Base-by-base conservation (phyloP, 495 filamentous ascomycete genomes). In the Penicillium macrosclerotiorum region DNA sequence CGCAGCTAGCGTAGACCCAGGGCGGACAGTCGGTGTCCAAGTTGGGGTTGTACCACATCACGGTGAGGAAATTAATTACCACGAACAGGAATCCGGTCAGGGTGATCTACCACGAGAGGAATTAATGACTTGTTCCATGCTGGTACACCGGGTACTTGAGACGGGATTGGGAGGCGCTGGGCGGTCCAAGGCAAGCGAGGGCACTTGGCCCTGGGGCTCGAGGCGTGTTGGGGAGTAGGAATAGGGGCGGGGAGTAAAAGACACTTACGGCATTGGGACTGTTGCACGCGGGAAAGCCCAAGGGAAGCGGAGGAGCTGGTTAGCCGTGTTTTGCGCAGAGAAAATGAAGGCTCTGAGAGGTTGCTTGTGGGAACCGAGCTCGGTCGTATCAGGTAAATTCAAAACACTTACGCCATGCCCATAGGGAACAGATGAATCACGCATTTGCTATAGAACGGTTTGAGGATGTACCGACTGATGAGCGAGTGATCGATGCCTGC, bases 11-110 rank as follows among this genome's bases (percentile, higher is more conserved):
- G 75, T 97, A 98, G 12, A 98, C 93, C 93, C 92, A 97, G 0
- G 76, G 51, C 5, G 93, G 93, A 63, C 91, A 96, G 64, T 98
- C 89, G 63, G 86, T 83, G 66, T 98, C 93, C 39, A 98, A 73
- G 0, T 80, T 85, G n/a, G 93, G 92, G 55, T 90, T 93, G 71
- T 96, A 98, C 87, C 89, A 97, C 38, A 98, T 77, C 59, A 98
- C 68, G 5, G 93, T 96, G 56, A 96, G 69, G 69, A 97, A 80
- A 73, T 98, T 98, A 64, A 85, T 67, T 48, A 96, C 73, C 62
- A 98, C 84, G 63, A 97, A 96, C 61, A 80, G 74, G 74, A 97
- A 96, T 33, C 93, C 93, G 11, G 83, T 85, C 43, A 96, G 71
- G 3, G 93, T 98, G 65, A 98, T 96, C 79, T 82, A n/a, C n/a